Evolutionary conservation across 2,329 filamentous ascomycete genomes (phyloP), one percentile per base, ranked within the genome.

Genomic region (Penicillium glabrum): DNA sequence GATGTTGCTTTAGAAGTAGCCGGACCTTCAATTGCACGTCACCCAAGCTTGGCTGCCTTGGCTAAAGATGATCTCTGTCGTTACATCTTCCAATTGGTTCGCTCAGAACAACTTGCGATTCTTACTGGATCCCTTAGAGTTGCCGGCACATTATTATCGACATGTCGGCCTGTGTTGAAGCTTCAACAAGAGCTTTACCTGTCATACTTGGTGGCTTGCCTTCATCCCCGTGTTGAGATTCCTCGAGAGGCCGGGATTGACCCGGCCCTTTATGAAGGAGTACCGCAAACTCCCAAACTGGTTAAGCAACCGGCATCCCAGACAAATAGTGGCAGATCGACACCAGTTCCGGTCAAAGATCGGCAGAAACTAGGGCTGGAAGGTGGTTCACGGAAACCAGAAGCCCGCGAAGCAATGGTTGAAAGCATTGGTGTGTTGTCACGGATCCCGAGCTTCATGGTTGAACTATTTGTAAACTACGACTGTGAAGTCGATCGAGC

Each of bases 381-480:
- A 75, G 93, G 95, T 1, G 93, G 93, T 9, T 86, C 90, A 35
- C 85, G 95, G 60, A 96, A 96, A 72, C 95, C 95, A 3, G 96
- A 99, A 75, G 93, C 95, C 29, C 85, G 95, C 64, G 95, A 99
- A 79, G 93, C 95, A 31, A 99, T 99, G 95, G 91, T 99, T 5
- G 95, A 99, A 77, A 96, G 90, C 66, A 89, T 99, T 45, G 93
- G 93, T 35, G 92, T 93, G 53, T 80, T 99, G 58, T 90, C 92
- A 37, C 85, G 96, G 43, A 96, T 99, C 80, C 92, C 95, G 0
- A 93, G 88, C 43, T 99, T 96, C 70, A 92, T 98, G 86, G 87
- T 89, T 11, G 96, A 99, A 73, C 82, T 99, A 8, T 99, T 97
- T 71, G 87, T 98, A 75, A 99, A 99, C 74, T 99, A 98, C 71